phyloP scores from a whole-genome alignment of 768 basidiomycete genomes.

The Boletus speciosus region DNA sequence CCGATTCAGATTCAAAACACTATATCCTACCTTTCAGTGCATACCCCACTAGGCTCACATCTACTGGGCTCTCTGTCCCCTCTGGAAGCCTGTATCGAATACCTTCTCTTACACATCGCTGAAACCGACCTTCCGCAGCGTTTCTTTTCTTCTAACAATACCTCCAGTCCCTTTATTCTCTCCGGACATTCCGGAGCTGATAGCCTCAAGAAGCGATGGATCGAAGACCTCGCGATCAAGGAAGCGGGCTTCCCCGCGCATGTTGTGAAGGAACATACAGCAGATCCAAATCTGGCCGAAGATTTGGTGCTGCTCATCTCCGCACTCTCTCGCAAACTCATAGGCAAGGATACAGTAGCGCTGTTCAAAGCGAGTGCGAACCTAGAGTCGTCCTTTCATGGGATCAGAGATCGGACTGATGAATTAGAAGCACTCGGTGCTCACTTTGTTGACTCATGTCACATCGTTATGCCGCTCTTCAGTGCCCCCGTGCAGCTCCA shows the following conservation, averaged over 20 bases:
- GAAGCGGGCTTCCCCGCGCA: conserved; percentile 80
- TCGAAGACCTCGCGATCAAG: conserved; percentile 75
- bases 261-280: conserved; percentile 55
- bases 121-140: conserved; percentile 83
- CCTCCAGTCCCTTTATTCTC: conserved; percentile 67
- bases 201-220: conserved; percentile 71
- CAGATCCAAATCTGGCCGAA: conserved; percentile 36
- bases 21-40: conserved; percentile 51
- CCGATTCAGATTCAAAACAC: conserved; percentile 48
- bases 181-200: conserved; percentile 59
- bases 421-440: conserved; percentile 59
- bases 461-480: conserved; percentile 61
- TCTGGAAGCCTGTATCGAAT: conserved; percentile 79
- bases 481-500: conserved; percentile 65
- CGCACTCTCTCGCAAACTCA: conserved; percentile 50
- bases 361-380: conserved; percentile 34
- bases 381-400: conserved; percentile 11
- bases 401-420: conserved; percentile 26
- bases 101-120: conserved; percentile 76
- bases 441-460: conserved; percentile 40
- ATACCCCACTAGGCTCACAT: conserved; percentile 57
- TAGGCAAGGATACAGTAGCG: conserved; percentile 40
- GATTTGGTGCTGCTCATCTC: conserved; percentile 56
- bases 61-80: conserved; percentile 58
- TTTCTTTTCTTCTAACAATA: conserved; percentile 62